Percentiles rank a stretch among this genome's conserved stretches.
These are phyloP conservation scores for Parietaria judaica DNA, from an alignment of 306 rosid genomes.

Conservation along the genomic window DNA sequence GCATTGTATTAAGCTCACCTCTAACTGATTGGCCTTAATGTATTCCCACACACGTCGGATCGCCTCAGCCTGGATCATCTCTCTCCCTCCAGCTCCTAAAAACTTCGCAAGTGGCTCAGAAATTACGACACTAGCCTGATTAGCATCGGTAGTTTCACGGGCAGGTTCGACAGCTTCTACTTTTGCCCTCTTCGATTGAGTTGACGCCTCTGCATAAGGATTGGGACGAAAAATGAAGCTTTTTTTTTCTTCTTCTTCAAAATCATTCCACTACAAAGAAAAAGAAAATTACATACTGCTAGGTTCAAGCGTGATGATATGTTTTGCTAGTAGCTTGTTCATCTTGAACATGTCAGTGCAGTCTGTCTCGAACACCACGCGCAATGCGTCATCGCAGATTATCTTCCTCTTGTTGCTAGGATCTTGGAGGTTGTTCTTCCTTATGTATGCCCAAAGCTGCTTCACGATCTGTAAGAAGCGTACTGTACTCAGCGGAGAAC, in stretches of 20 bases:
- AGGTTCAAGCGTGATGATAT: conserved; percentile 67
- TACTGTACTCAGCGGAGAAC: neutral
- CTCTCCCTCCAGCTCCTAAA: conserved; percentile 52
- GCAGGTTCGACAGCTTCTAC: conserved; percentile 36
- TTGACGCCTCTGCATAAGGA: conserved; percentile 36
- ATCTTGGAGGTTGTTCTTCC: conserved; percentile 86
- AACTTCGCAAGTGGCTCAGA: conserved; percentile 74
- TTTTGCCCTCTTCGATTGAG: conserved; percentile 50
- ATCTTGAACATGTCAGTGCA: conserved; percentile 92
- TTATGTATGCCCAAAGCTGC: conserved; percentile 93
- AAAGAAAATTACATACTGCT: conserved; percentile 34
- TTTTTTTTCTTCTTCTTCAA: neutral
- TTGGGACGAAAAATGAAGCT: neutral
- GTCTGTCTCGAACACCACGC: conserved; percentile 73
- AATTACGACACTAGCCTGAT: conserved; percentile 40
- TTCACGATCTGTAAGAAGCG: conserved; percentile 57
- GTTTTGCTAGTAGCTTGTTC: conserved; percentile 80
- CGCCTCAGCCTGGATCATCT: conserved; percentile 65
- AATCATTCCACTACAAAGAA: conserved; percentile 14
- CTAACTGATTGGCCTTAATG: conserved; percentile 54
- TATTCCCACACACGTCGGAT: conserved; percentile 69
- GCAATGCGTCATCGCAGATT: conserved; percentile 73
- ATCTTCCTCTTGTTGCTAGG: conserved; percentile 84
- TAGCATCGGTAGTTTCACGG: conserved; percentile 31
- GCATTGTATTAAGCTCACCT: conserved; percentile 31